Conservation (phyloP, 805 yeast species). For the Metschnikowia hibisci region DNA sequence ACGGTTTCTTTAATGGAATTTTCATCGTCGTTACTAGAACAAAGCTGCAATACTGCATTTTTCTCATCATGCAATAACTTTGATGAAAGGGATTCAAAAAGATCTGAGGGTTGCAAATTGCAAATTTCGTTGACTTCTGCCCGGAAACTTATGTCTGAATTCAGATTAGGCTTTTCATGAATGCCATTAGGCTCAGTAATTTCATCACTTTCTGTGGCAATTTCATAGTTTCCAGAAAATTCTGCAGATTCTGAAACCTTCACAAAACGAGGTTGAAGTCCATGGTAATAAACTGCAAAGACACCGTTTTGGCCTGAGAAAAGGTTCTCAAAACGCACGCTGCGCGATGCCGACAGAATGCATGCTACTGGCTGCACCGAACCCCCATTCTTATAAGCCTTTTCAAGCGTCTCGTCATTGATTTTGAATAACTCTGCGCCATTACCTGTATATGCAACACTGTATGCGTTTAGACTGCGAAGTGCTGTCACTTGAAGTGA, state of each 20-base stretch:
- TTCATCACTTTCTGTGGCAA: conserved; percentile 25
- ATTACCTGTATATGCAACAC: conserved; percentile 27
- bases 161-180: background rate
- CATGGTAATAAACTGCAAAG: conserved; percentile 39
- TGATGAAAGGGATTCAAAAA: conserved; percentile 17
- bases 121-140: conserved; percentile 21
- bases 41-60: conserved; percentile 21
- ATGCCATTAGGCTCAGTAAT: conserved; percentile 16
- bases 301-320: conserved; percentile 32
- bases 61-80: conserved; percentile 11
- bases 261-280: conserved; percentile 25
- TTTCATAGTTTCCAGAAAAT: conserved; percentile 15
- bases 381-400: background rate
- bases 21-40: conserved; percentile 29
- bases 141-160: conserved; percentile 15
- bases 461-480: conserved; percentile 6
- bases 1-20: conserved; percentile 28
- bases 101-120: conserved; percentile 23
- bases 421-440: conserved; percentile 29
- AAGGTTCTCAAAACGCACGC: conserved; percentile 20
- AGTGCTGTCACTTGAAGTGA: background rate
- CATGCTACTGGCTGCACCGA: background rate
- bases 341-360: background rate
- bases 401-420: conserved; percentile 8
- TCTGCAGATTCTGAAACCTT: conserved; percentile 14